These are phyloP conservation scores for Colletotrichum sp. DNA, from an alignment of 2,329 filamentous ascomycete species.

Conservation along the genomic window DNA sequence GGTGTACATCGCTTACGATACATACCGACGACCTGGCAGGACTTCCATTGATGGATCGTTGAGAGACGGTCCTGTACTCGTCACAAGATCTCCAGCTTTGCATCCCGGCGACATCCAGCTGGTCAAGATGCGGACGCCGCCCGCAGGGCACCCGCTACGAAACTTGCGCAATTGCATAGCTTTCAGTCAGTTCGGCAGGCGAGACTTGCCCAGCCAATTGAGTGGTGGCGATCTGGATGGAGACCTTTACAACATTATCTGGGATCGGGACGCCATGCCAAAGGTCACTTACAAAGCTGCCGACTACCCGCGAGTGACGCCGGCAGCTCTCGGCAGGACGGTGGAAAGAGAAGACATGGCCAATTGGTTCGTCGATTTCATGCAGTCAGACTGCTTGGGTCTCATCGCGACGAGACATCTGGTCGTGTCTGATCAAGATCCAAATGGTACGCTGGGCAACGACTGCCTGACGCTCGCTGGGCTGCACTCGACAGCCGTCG, in stretches of 20 bases:
- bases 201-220: conserved; percentile 80
- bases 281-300: conserved; percentile 58
- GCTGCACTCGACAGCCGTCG: conserved; percentile 74
- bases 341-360: conserved; percentile 73
- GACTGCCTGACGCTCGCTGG: conserved; percentile 62
- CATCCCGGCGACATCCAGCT: conserved; percentile 83
- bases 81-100: conserved; percentile 82
- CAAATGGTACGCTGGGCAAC: conserved; percentile 53
- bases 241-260: conserved; percentile 82
- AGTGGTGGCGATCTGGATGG: conserved; percentile 86
- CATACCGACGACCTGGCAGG: background rate
- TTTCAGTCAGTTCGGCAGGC: conserved; percentile 73
- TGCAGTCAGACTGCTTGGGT: conserved; percentile 70
- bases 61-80: conserved; percentile 53
- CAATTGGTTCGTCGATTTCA: conserved; percentile 81
- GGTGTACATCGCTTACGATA: conserved; percentile 65
- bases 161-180: conserved; percentile 75
- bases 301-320: conserved; percentile 67
- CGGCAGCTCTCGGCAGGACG: conserved; percentile 62
- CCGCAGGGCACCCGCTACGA: conserved; percentile 62
- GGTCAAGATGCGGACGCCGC: conserved; percentile 67
- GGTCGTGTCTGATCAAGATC: conserved; percentile 65
- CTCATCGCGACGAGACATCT: conserved; percentile 70
- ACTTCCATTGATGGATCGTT: conserved; percentile 32
- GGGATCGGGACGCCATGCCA: conserved; percentile 61